phyloP scores from a whole-genome alignment of 1,284 basidiomycete species.

The Coniferiporia weirii region DNA sequence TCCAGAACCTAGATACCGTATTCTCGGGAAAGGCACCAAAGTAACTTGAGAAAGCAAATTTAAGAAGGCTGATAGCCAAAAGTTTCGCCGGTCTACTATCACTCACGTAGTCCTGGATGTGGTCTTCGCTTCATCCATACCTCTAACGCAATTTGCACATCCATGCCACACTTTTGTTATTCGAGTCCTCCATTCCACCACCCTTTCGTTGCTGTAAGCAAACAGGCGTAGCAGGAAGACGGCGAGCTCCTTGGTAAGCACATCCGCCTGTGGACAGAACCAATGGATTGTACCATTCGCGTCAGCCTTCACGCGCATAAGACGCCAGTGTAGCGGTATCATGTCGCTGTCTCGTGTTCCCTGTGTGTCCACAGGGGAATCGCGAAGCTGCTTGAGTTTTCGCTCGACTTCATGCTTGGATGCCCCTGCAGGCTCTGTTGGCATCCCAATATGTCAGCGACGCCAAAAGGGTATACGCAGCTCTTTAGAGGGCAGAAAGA shows the following conservation, averaged over 20 bases:
- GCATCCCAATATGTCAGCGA: slow-evolving; percentile 6
- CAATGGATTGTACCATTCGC: slow-evolving; percentile 52
- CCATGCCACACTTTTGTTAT: slow-evolving; percentile 50
- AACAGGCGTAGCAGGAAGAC: slow-evolving; percentile 76
- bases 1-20: slow-evolving; percentile 54
- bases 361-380: slow-evolving; percentile 47
- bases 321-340: slow-evolving; percentile 46
- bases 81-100: background rate
- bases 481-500: background rate
- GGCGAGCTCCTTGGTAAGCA: slow-evolving; percentile 54
- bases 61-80: slow-evolving; percentile 2
- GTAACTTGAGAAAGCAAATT: slow-evolving; percentile 40
- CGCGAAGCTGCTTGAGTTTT: slow-evolving; percentile 47
- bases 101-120: slow-evolving; percentile 64
- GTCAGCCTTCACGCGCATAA: slow-evolving; percentile 41
- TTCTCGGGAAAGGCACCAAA: slow-evolving; percentile 54
- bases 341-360: slow-evolving; percentile 48
- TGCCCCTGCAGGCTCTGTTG: slow-evolving; percentile 1
- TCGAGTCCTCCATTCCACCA: slow-evolving; percentile 57
- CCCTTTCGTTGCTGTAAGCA: slow-evolving; percentile 62
- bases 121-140: slow-evolving; percentile 54
- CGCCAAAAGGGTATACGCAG: background rate
- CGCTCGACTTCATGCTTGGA: slow-evolving; percentile 32
- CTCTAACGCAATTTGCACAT: slow-evolving; percentile 66
- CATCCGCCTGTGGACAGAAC: slow-evolving; percentile 60